Evolutionary conservation across 2,329 filamentous ascomycete genomes (phyloP).

Genomic region (Fusarium sterilihyphosum): DNA sequence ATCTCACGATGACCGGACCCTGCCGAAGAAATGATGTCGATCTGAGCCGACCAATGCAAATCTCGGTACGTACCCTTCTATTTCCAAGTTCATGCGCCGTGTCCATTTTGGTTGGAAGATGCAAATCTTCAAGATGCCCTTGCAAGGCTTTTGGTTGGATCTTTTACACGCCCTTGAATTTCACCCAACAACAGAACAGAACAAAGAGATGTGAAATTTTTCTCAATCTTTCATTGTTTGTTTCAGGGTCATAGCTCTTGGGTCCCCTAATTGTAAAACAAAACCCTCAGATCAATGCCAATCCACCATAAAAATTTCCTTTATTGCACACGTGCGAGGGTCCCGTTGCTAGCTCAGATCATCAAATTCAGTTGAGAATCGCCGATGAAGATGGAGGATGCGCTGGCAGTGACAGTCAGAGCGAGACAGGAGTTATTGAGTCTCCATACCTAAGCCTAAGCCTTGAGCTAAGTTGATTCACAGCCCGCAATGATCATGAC

Average conservation of each 20-base stretch:
- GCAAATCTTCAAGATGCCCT: conserved; percentile 2
- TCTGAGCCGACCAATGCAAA: conserved; percentile 31
- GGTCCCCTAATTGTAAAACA: conserved; percentile 2
- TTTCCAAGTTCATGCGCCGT: conserved; percentile 10
- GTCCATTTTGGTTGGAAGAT: conserved; percentile 9
- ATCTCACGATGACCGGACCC: conserved; percentile 30
- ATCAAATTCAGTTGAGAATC: conserved; percentile 30
- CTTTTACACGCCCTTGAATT: conserved; percentile 13
- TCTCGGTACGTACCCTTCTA: conserved; percentile 3
- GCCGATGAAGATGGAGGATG: conserved; percentile 26
- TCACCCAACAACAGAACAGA: not conserved
- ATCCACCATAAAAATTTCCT: conserved; percentile 28
- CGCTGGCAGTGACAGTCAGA: conserved; percentile 27
- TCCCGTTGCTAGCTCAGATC: conserved; percentile 26
- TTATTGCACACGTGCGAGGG: conserved; percentile 1
- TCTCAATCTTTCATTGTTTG: not conserved
- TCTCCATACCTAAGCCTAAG: conserved; percentile 12
- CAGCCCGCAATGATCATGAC: conserved; percentile 27
- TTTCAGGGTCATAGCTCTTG: conserved; percentile 14
- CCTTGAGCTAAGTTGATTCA: not conserved
- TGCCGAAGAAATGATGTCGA: conserved; percentile 43
- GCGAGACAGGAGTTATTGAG: conserved; percentile 1
- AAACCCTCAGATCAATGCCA: not conserved
- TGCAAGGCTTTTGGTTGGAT: conserved; percentile 13
- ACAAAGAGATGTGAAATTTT: not conserved